Base-by-base conservation (phyloP, 2,329 filamentous ascomycete genomes). In the Sporothrix pallida region DNA sequence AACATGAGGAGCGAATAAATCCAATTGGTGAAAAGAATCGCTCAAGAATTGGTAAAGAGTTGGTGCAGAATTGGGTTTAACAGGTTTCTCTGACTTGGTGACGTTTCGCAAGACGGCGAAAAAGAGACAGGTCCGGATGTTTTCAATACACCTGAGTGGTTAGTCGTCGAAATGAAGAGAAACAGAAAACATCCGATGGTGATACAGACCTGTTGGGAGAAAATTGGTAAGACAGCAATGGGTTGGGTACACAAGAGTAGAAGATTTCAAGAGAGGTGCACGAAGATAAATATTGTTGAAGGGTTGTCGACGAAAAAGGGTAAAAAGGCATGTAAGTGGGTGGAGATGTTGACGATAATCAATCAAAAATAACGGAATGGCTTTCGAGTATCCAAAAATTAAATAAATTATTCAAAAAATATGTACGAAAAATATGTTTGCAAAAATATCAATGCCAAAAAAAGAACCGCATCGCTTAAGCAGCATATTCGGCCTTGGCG, bases 401-500 rank as follows among this genome's bases (percentile, higher is more conserved):
- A 23, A 13, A 60, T 37, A 60, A 60, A 60, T 8, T 31, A n/a
- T 5, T 26, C 56, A 2, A 60, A 13, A 60, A 60, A 60, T 58
- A 31, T 10, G 5, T 4, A 10, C 31, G 26, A 62, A 44, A 63
- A 63, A 44, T 12, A 26, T 7, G 10, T 13, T 44, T 12, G 15
- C 60, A 63, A 63, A 63, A 46, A 60, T 37, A 60, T 17, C 13
- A 20, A 26, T 48, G n/a, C 15, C 65, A 37, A 26, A 20, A 50
- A 26, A 6, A 52, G 37, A 50, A 52, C 6, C 10, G 1, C 0
- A 62, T 17, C 44, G 8, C 15, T 37, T 50, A 67, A 5, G n/a
- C 44, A 44, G 26, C 44, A 9, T 69, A 52, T 48, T 69, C 67
- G 8, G 48, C 26, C 74, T 75, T 68, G 44, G 80, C 81, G n/a